Base-by-base conservation (phyloP, 2,329 filamentous ascomycete species). In the Ophiostoma sp. region DNA sequence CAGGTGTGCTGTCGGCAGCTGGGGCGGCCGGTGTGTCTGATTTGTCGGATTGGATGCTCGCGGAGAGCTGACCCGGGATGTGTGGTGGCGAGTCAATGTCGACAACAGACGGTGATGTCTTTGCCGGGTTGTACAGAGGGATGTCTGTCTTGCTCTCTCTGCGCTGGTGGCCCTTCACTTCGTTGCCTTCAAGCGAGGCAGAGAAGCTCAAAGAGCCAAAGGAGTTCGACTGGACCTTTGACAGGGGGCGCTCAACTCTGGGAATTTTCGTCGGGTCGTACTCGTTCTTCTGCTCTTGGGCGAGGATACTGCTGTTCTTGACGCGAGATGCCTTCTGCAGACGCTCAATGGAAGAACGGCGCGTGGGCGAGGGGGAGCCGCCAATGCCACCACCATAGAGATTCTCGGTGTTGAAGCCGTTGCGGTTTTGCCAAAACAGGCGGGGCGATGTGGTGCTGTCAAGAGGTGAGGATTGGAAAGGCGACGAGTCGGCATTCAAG, bases 301-400 rank as follows among this genome's bases (percentile, higher is more conserved):
- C 94, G 81, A 97, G 93, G 87, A 98, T 98, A 84, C 92, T 97
- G 87, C 95, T 98, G 85, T 97, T 98, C 87, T 95, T 97, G 79
- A 99, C 96, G 75, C 96, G 92, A 72, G 95, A 97, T 42, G 94
- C 95, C 81, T 92, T 93, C 84, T 98, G 97, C 74, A 99, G 87
- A 79, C 95, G 95, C 87, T 99, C 96, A 77, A 99, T 95, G 22
- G 95, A 98, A 63, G 93, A 93, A 80, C 95, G 91, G 79, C 93
- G 92, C 73, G 90, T 91, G 28, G 93, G 90, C 63, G 92, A 91
- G 8, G 91, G 89, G 12, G 92, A 90, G 59, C 87, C 85, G 39
- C 84, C 82, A 69, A 89, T 86, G 73, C 86, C 85, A 75, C 87
- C 85, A 75, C 88, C 86, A 76, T 89, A 90, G 64, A 84, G 87